Base-by-base conservation (phyloP, 1,284 basidiomycete genomes). In the Trichosporon sp. region DNA sequence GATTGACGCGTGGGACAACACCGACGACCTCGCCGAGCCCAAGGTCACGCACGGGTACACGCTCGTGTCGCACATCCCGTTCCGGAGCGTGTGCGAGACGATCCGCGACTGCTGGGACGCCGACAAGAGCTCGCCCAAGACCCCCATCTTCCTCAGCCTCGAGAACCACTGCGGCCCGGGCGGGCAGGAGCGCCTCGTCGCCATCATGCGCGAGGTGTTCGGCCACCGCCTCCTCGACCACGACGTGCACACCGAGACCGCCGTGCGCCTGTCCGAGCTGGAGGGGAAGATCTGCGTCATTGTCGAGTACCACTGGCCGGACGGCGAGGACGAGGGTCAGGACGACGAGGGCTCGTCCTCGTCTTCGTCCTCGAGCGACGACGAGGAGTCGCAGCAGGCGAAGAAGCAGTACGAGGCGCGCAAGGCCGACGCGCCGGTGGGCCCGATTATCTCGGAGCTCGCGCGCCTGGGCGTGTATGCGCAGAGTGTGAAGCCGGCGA, bases 31-130 rank as follows among this genome's bases (percentile, higher is more conserved):
- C 8, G 42, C 53, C 27, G 71, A 72, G 65, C 71, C 71, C 6
- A 72, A 72, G 67, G 71, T 72, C 27, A 72, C 71, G 7, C 71
- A 72, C 42, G 71, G 71, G n/a, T 72, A 56, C 53, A 72, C 71
- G 1, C 71, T 72, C 51, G 69, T 70, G 5, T 70, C 69, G 21
- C 34, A 70, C 71, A 67, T 70, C 8, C 53, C 71, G 5, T 72
- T 70, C 67, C 65, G 71, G 2, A 13, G 34, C 2, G 67, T 72
- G 31, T 72, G 71, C 56, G 71, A 72, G 67, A 67, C 67, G 13
- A 66, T 72, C 38, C 71, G 71, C 21, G 67, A 68, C 29, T 51
- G 62, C 8, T 29, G 66, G 42, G 67, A 68, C 15, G 34, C 32
- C 9, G 65, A 67, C 47, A 25, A 21, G 51, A 65, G 34, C 18